These are phyloP conservation scores for Xylaria venustula DNA, from an alignment of 495 filamentous ascomycete species.

Conservation along the genomic window DNA sequence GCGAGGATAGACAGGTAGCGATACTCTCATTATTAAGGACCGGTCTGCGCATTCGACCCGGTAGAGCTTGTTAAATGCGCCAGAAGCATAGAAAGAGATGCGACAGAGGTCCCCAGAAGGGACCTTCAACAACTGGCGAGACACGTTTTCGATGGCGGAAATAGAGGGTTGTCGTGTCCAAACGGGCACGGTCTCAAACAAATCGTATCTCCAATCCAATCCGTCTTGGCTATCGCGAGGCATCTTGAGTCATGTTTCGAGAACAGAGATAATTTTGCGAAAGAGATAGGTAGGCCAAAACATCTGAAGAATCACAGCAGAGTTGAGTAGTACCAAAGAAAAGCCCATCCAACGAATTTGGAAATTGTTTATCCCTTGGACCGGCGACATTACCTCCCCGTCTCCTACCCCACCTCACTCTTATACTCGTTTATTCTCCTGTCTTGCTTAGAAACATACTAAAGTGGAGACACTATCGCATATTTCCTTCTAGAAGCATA, in stretches of 20 bases:
- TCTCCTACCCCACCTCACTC: too few species aligned
- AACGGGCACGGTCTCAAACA: slow-evolving; percentile 21
- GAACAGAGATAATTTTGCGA: too few species aligned
- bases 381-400: too few species aligned
- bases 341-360: too few species aligned
- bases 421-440: too few species aligned
- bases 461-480: too few species aligned
- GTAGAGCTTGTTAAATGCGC: slow-evolving; percentile 40
- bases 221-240: not conserved
- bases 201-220: slow-evolving; percentile 6
- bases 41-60: slow-evolving; percentile 22
- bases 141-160: slow-evolving; percentile 24
- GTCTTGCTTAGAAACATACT: too few species aligned
- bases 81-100: slow-evolving; percentile 17
- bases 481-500: too few species aligned
- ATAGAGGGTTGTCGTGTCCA: slow-evolving; percentile 33
- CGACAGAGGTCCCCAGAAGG: not conserved
- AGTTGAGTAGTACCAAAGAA: too few species aligned
- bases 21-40: slow-evolving; percentile 46
- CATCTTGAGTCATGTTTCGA: not conserved
- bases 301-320: too few species aligned
- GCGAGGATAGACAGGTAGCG: slow-evolving; percentile 52
- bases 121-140: slow-evolving; percentile 19
- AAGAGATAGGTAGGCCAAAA: too few species aligned
- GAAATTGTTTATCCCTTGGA: too few species aligned